Conservation (phyloP, 441 rosid species). For the Macaranga tanarius region DNA sequence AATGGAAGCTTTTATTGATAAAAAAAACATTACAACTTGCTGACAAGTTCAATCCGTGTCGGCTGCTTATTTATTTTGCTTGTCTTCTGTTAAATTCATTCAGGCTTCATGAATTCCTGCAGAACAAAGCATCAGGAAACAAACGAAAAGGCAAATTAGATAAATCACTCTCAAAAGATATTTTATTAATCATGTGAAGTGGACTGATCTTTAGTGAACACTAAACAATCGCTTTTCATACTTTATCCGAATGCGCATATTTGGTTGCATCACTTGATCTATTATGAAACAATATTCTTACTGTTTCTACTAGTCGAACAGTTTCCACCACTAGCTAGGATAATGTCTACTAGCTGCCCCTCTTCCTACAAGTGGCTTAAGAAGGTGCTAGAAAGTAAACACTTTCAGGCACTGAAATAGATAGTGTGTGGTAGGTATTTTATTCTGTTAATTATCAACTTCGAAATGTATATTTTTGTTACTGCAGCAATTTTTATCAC, state of each 20-base stretch:
- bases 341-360: not conserved
- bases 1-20: not conserved
- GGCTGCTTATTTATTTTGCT: conserved; percentile 35
- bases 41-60: conserved; percentile 7
- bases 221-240: not conserved
- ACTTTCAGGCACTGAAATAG: not conserved
- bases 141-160: conserved; percentile 4
- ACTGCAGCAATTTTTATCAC: too few species aligned
- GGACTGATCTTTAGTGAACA: not conserved
- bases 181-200: not conserved
- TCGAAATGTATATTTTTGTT: too few species aligned
- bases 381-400: not conserved
- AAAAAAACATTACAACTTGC: conserved; percentile 12
- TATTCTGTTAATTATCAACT: not conserved
- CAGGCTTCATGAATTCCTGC: conserved; percentile 41
- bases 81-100: conserved; percentile 19
- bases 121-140: conserved; percentile 6
- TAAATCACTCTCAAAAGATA: not conserved
- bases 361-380: conserved; percentile 4
- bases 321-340: not conserved
- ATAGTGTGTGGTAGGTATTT: not conserved
- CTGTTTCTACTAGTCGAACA: not conserved
- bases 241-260: not conserved
- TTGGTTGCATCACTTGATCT: not conserved
- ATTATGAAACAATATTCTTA: not conserved